A percentile compares a stretch with the other conserved stretches of the same genome.
Evolutionary conservation across 139 green algal genomes (phyloP).

Genomic region (Chlorella vulgaris): DNA sequence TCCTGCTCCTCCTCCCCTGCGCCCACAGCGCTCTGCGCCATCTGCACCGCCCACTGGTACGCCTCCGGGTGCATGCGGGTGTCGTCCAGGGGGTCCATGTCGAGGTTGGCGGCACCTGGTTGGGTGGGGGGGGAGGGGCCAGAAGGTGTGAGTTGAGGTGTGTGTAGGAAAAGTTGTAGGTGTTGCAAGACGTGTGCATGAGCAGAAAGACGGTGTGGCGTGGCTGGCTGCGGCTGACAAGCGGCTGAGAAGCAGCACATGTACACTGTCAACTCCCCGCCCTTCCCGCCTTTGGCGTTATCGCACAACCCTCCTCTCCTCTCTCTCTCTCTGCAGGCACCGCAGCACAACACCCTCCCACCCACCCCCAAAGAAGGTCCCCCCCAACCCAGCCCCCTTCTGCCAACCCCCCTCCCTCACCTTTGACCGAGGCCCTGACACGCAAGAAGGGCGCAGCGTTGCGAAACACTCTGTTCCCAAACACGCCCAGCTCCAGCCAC

Average conservation of each 20-base stretch:
- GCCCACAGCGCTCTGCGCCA: slow-evolving; percentile 24
- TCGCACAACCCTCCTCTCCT: too few species aligned
- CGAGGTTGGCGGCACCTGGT: slow-evolving; percentile 64
- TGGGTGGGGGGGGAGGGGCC: slow-evolving; percentile 5
- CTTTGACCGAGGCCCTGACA: slow-evolving; percentile 51
- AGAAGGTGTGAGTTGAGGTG: neutral
- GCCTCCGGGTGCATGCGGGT: slow-evolving; percentile 77
- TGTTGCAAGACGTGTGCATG: too few species aligned
- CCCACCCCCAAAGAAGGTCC: too few species aligned
- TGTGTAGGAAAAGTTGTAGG: neutral
- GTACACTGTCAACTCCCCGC: too few species aligned
- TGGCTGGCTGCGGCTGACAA: too few species aligned
- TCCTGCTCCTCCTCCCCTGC: slow-evolving; percentile 26
- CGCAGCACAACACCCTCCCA: too few species aligned
- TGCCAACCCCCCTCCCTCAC: neutral
- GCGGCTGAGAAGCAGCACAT: too few species aligned
- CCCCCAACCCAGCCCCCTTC: neutral
- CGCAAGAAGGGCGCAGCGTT: slow-evolving; percentile 79
- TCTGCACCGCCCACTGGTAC: slow-evolving; percentile 50
- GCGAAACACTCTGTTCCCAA: slow-evolving; percentile 70
- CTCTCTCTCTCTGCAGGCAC: too few species aligned
- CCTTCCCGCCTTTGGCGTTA: too few species aligned
- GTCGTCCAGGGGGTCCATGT: slow-evolving; percentile 79
- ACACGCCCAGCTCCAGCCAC: slow-evolving; percentile 57
- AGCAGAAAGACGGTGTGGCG: too few species aligned